Conservation (phyloP, 306 rosid genomes). For the Adenanthera pavonina region DNA sequence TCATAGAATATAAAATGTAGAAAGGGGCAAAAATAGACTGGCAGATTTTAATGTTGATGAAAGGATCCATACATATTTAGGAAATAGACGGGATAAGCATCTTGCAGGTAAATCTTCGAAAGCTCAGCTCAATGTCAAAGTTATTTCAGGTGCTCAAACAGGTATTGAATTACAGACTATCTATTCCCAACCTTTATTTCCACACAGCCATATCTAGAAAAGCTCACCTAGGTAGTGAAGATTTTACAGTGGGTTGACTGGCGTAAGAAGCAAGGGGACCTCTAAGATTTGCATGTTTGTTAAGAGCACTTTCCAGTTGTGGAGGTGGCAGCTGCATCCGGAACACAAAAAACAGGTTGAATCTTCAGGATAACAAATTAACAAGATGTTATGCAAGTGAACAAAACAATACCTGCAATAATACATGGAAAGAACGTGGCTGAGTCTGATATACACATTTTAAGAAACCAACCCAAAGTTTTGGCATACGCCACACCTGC, state of each 20-base stretch:
- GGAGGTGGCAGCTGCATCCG: conserved; percentile 82
- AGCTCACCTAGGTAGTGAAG: conserved; percentile 77
- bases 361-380: conserved; percentile 30
- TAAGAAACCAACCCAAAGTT: conserved; percentile 96
- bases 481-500: conserved; percentile 99
- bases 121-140: background rate
- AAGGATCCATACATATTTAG: background rate
- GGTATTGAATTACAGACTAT: background rate
- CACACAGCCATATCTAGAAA: conserved; percentile 26
- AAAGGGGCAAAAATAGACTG: background rate
- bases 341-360: conserved; percentile 1
- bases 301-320: conserved; percentile 87
- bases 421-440: conserved; percentile 90
- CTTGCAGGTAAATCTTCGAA: background rate
- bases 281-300: conserved; percentile 76
- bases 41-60: background rate
- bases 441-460: conserved; percentile 97
- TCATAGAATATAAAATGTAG: too few species aligned
- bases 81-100: background rate
- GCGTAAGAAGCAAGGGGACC: conserved; percentile 83
- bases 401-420: conserved; percentile 71
- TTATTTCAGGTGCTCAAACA: background rate
- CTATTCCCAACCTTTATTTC: background rate
- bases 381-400: conserved; percentile 15
- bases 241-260: conserved; percentile 71